phyloP scores from a whole-genome alignment of 2,329 filamentous ascomycete genomes.

The Tolypocladium capitatum region DNA sequence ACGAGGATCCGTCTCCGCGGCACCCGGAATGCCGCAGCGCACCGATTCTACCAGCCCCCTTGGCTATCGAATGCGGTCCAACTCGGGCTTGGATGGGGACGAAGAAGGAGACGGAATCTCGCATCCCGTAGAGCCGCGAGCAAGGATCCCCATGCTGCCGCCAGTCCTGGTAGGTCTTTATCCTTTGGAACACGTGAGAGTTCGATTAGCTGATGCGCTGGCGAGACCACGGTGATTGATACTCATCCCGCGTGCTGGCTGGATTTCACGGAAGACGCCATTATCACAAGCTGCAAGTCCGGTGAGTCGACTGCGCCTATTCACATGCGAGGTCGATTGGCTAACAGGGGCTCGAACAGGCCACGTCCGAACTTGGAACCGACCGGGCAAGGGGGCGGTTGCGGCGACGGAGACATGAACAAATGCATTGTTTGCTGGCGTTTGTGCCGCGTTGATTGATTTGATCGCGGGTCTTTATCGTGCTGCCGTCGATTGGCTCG shows the following conservation, averaged over 20 bases:
- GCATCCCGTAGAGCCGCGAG: constrained; percentile 75
- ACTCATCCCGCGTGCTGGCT: constrained; percentile 80
- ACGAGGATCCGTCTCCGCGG: constrained; percentile 39
- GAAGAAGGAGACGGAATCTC: constrained; percentile 49
- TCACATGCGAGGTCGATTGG: constrained; percentile 2
- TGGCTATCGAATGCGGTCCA: constrained; percentile 49
- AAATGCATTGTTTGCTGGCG: no score
- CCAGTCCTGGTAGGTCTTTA: constrained; percentile 63
- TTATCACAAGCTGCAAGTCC: constrained; percentile 82
- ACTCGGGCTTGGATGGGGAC: constrained; percentile 48
- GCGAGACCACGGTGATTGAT: constrained; percentile 67
- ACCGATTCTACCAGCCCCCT: constrained; percentile 50
- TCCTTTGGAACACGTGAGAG: neutral
- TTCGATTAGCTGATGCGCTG: neutral
- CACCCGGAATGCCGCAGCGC: constrained; percentile 34
- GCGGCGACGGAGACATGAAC: neutral
- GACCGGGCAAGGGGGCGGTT: constrained; percentile 28
- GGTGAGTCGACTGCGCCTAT: constrained; percentile 41
- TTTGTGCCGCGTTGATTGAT: neutral
- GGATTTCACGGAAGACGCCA: constrained; percentile 85
- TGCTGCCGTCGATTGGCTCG: neutral
- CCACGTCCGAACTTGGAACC: constrained; percentile 62
- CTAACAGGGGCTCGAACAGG: constrained; percentile 31
- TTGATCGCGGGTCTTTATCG: neutral
- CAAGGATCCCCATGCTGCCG: constrained; percentile 72